Conservation (phyloP, 176 grass and related monocot genomes). For the Elymus sibiricus region DNA sequence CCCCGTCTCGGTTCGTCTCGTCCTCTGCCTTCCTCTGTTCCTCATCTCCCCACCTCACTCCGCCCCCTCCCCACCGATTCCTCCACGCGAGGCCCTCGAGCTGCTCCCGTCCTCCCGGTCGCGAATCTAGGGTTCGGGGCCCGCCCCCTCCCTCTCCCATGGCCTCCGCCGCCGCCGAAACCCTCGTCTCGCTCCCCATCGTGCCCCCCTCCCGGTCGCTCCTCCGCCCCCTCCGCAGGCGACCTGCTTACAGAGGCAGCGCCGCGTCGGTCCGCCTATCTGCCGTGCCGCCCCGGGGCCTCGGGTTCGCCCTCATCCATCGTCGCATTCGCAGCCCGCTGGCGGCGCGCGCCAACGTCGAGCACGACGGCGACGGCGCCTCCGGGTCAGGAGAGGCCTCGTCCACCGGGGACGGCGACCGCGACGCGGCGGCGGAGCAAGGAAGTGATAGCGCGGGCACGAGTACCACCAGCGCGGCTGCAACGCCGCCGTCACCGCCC, state of each 20-base stretch:
- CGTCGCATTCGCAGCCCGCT: slow-evolving; percentile 40
- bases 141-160: background rate
- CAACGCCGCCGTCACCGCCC: slow-evolving; percentile 24
- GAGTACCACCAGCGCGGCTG: slow-evolving; percentile 37
- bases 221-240: slow-evolving; percentile 21
- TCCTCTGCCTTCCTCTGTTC: slow-evolving; percentile 26
- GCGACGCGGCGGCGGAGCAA: slow-evolving; percentile 20
- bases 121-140: slow-evolving; percentile 15
- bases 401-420: slow-evolving; percentile 35
- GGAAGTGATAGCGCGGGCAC: slow-evolving; percentile 25
- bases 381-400: slow-evolving; percentile 26
- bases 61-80: slow-evolving; percentile 13
- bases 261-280: slow-evolving; percentile 35
- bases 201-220: slow-evolving; percentile 37
- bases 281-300: slow-evolving; percentile 50
- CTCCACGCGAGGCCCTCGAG: slow-evolving; percentile 11
- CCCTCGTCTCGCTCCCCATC: slow-evolving; percentile 51
- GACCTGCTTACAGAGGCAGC: background rate
- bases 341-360: slow-evolving; percentile 49
- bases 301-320: slow-evolving; percentile 37
- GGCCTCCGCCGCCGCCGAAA: slow-evolving; percentile 51
- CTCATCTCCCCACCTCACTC: slow-evolving; percentile 24
- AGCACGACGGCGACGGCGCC: slow-evolving; percentile 26
- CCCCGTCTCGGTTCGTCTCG: background rate
- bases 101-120: background rate